Evolutionary conservation across 257 asterid genomes (phyloP).

Genomic region (Galeopsis tetrahit): DNA sequence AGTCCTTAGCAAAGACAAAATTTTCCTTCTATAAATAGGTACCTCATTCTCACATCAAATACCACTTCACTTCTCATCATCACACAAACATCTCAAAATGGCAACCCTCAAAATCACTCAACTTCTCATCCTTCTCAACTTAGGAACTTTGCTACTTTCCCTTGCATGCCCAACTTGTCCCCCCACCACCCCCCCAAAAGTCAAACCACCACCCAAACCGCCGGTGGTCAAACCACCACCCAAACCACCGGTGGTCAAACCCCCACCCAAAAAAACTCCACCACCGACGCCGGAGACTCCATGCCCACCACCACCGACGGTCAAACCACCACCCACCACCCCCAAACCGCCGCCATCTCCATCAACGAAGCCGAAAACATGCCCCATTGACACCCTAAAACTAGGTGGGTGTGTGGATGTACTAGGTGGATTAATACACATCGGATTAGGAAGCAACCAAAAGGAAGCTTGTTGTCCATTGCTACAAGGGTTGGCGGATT

Average conservation of each 20-base stretch:
- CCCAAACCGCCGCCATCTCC: conserved; percentile 24
- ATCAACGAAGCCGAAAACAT: conserved; percentile 41
- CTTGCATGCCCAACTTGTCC: conserved; percentile 64
- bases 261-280: conserved; percentile 17
- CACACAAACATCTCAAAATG: conserved; percentile 38
- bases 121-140: conserved; percentile 44
- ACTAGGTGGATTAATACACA: conserved; percentile 55
- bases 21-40: too few species aligned
- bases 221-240: conserved; percentile 42
- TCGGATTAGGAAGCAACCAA: conserved; percentile 56
- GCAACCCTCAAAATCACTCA: conserved; percentile 31
- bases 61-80: too few species aligned
- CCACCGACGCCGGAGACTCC: conserved; percentile 22
- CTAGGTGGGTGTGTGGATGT: conserved; percentile 50
- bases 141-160: conserved; percentile 47
- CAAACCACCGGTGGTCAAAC: conserved; percentile 33
- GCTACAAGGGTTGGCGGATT: conserved; percentile 42
- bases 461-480: conserved; percentile 57
- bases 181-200: conserved; percentile 47
- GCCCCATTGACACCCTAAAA: conserved; percentile 62
- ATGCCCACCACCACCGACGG: conserved; percentile 19
- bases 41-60: too few species aligned
- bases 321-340: conserved; percentile 27
- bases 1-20: not conserved
- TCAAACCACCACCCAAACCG: conserved; percentile 25